Evolutionary conservation across 208 protist species (phyloP).

Genomic region (Trypanosomatidae sp.): DNA sequence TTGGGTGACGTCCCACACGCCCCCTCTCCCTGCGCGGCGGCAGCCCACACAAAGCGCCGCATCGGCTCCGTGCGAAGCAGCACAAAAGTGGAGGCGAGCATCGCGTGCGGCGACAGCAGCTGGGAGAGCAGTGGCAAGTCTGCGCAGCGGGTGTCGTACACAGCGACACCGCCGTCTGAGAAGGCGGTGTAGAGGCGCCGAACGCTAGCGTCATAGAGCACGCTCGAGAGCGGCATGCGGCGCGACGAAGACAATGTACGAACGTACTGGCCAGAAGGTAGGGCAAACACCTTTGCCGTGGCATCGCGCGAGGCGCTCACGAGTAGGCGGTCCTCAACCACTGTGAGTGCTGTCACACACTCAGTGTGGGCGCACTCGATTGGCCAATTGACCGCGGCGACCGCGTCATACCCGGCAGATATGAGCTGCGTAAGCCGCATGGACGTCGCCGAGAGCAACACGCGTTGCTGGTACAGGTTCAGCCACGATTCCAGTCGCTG

Average conservation of each 20-base stretch:
- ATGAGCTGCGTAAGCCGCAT: slow-evolving; percentile 8
- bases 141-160: slow-evolving; percentile 35
- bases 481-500: slow-evolving; percentile 25
- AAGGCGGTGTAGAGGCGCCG: slow-evolving; percentile 40
- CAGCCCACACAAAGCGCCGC: slow-evolving; percentile 31
- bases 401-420: slow-evolving; percentile 19
- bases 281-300: slow-evolving; percentile 61
- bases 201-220: slow-evolving; percentile 41
- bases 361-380: slow-evolving; percentile 52
- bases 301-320: slow-evolving; percentile 57
- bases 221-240: slow-evolving; percentile 43
- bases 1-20: background rate
- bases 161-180: slow-evolving; percentile 52
- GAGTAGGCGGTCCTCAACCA: slow-evolving; percentile 63
- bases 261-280: slow-evolving; percentile 56
- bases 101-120: slow-evolving; percentile 26
- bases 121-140: slow-evolving; percentile 36
- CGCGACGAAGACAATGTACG: slow-evolving; percentile 34
- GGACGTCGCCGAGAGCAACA: slow-evolving; percentile 15
- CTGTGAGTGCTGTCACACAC: slow-evolving; percentile 41
- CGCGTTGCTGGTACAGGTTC: slow-evolving; percentile 17
- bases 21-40: background rate
- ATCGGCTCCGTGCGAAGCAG: slow-evolving; percentile 18
- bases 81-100: slow-evolving; percentile 30
- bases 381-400: slow-evolving; percentile 45